These are phyloP conservation scores for Aristolochia californica DNA, from an alignment of 164 flowering plant genomes.

Conservation along the genomic window DNA sequence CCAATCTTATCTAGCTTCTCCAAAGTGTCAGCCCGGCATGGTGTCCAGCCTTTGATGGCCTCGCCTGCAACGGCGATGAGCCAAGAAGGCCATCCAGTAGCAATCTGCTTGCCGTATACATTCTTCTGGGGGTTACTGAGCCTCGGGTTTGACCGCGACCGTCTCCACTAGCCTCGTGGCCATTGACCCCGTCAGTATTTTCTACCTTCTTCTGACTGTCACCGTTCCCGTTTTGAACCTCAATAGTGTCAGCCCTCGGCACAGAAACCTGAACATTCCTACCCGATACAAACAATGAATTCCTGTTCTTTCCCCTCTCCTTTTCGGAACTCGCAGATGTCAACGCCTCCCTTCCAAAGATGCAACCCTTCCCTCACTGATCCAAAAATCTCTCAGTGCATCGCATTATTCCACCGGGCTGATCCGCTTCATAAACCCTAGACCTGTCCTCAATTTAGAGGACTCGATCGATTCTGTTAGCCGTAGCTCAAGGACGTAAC, in stretches of 20 bases:
- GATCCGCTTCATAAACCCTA: slow-evolving; percentile 2
- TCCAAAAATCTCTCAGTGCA: slow-evolving; percentile 13
- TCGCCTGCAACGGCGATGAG: slow-evolving; percentile 46
- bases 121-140: slow-evolving; percentile 30
- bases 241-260: slow-evolving; percentile 8
- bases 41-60: slow-evolving; percentile 47
- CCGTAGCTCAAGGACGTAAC: slow-evolving; percentile 4
- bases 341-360: slow-evolving; percentile 28
- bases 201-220: slow-evolving; percentile 15
- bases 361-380: slow-evolving; percentile 40
- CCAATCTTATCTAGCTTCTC: slow-evolving; percentile 54
- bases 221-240: slow-evolving; percentile 16
- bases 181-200: slow-evolving; percentile 7
- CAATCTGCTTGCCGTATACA: slow-evolving; percentile 43
- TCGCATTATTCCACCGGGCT: slow-evolving; percentile 1
- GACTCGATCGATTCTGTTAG: no score
- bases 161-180: slow-evolving; percentile 18
- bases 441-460: not conserved
- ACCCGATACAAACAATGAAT: not conserved
- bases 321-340: not conserved
- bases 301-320: slow-evolving; percentile 10
- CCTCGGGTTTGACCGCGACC: slow-evolving; percentile 27
- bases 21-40: slow-evolving; percentile 40
- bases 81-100: slow-evolving; percentile 58
- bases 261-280: slow-evolving; percentile 13